phyloP scores from a whole-genome alignment of 2,329 filamentous ascomycete species.

The Stagonosporopsis rhizophila region DNA sequence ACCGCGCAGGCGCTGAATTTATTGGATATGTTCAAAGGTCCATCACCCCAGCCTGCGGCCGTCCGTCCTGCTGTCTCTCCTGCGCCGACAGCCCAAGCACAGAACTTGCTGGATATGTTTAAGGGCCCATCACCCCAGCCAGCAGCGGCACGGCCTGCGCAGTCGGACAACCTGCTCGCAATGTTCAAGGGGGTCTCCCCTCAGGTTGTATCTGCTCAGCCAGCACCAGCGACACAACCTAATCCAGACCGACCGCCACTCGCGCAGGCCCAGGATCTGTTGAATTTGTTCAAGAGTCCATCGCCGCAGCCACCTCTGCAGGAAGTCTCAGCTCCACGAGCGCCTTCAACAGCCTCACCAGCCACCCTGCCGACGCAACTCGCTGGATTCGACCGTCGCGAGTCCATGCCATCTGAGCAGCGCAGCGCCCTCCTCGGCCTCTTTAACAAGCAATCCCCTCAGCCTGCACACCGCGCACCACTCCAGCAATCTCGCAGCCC shows the following conservation, averaged over 20 bases:
- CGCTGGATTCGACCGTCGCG: conserved; percentile 34
- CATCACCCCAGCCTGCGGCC: conserved; percentile 16
- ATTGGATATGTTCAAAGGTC: conserved; percentile 26
- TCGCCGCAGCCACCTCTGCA: conserved; percentile 12
- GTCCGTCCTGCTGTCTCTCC: neutral
- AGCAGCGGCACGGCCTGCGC: conserved; percentile 17
- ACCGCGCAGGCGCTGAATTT: conserved; percentile 31
- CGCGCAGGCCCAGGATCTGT: conserved; percentile 18
- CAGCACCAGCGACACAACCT: conserved; percentile 22
- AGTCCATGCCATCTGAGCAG: conserved; percentile 40
- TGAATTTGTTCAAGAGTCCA: conserved; percentile 17
- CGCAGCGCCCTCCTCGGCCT: conserved; percentile 48
- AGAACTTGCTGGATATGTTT: conserved; percentile 30
- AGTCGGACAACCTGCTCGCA: conserved; percentile 29
- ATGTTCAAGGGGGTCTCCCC: conserved; percentile 27
- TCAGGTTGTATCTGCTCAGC: conserved; percentile 2
- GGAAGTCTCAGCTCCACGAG: neutral
- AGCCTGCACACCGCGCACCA: conserved; percentile 20
- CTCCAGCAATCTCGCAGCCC: conserved; percentile 30
- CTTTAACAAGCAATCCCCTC: conserved; percentile 39
- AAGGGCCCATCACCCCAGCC: conserved; percentile 22
- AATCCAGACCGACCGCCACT: conserved; percentile 8
- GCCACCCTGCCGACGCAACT: conserved; percentile 9
- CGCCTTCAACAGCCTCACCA: conserved; percentile 1
- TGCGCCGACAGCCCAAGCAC: conserved; percentile 26